Conservation (phyloP, 139 green algal species). For the Ettlia oleoabundans region DNA sequence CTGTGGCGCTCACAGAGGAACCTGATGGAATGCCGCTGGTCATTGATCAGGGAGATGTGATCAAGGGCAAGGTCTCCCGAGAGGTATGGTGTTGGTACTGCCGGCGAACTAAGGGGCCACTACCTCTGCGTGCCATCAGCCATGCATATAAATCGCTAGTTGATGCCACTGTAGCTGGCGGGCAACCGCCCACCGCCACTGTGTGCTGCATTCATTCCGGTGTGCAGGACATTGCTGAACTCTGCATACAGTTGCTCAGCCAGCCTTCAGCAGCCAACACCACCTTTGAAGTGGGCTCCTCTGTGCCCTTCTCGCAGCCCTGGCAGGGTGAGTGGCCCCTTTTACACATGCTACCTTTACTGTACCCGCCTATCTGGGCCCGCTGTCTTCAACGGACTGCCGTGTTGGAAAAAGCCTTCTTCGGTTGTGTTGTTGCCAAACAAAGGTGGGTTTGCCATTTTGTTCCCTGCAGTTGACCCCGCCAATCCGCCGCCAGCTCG, state of each 20-base stretch:
- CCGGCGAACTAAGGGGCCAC: too few relatives aligned
- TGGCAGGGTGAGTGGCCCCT: constrained; percentile 45
- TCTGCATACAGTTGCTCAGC: constrained; percentile 77
- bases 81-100: constrained; percentile 27
- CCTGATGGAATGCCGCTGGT: constrained; percentile 69
- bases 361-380: too few relatives aligned
- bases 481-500: constrained; percentile 21
- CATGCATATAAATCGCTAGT: too few relatives aligned
- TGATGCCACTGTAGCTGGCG: too few relatives aligned
- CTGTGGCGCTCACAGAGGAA: constrained; percentile 86
- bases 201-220: too few relatives aligned
- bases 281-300: constrained; percentile 93
- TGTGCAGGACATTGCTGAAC: constrained; percentile 87
- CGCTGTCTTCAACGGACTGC: too few relatives aligned
- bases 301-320: constrained; percentile 78
- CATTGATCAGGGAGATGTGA: constrained; percentile 86
- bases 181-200: too few relatives aligned
- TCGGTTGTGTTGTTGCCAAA: background rate
- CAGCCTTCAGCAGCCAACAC: constrained; percentile 52
- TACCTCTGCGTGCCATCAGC: too few relatives aligned
- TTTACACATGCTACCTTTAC: background rate
- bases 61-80: constrained; percentile 57
- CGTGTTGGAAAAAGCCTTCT: too few relatives aligned
- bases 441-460: background rate
- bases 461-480: background rate